Conservation (phyloP, 2,329 filamentous ascomycete species). For the Talaromyces sp. region DNA sequence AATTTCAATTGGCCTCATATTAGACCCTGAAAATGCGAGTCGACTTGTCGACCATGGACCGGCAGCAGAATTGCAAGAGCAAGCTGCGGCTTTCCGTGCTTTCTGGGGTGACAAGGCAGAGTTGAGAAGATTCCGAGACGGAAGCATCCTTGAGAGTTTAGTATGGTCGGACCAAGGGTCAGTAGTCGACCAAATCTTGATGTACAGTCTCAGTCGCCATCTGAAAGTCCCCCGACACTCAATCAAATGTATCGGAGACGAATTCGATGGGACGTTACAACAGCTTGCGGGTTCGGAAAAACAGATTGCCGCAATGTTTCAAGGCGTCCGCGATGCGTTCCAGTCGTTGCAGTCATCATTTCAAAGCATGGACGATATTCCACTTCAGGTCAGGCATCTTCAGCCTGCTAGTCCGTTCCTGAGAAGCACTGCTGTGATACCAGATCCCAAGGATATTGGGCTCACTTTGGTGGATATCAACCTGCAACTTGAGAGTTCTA, state of each 20-base stretch:
- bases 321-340: conserved; percentile 67
- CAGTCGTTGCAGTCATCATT: conserved; percentile 71
- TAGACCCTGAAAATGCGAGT: conserved; percentile 68
- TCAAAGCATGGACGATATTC: conserved; percentile 73
- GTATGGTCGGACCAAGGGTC: conserved; percentile 71
- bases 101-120: conserved; percentile 97
- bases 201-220: conserved; percentile 67
- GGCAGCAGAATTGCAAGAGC: conserved; percentile 76
- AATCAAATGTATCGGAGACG: conserved; percentile 51
- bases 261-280: conserved; percentile 42
- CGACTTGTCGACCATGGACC: conserved; percentile 86
- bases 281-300: conserved; percentile 35
- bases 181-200: conserved; percentile 75
- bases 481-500: conserved; percentile 89
- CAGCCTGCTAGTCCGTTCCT: conserved; percentile 68
- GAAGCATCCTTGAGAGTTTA: conserved; percentile 86
- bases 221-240: conserved; percentile 58
- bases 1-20: conserved; percentile 64
- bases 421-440: conserved; percentile 60
- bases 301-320: conserved; percentile 56
- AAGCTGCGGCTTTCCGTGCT: conserved; percentile 73
- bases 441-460: conserved; percentile 25
- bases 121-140: conserved; percentile 89
- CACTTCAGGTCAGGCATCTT: conserved; percentile 79
- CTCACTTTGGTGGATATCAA: conserved; percentile 67